A percentile compares a stretch with the other conserved stretches of the same genome.
These are phyloP conservation scores for Geotrichum citri-aurantii DNA, from an alignment of 1,139 yeast genomes.

Conservation along the genomic window DNA sequence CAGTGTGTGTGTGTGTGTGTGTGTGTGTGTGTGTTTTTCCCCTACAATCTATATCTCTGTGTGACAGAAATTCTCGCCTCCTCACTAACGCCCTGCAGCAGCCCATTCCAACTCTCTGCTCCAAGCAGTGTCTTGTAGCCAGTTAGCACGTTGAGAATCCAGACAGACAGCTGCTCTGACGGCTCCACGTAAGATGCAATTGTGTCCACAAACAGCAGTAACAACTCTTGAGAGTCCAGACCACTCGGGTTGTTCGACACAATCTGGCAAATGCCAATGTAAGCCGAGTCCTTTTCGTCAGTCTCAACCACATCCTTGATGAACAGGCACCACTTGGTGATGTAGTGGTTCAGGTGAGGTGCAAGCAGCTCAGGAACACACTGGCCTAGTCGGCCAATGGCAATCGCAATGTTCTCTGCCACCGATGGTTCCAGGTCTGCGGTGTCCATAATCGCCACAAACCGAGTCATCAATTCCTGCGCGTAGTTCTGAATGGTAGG, in stretches of 20 bases:
- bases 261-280: slow-evolving; percentile 66
- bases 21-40: too few relatives aligned
- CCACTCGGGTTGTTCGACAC: slow-evolving; percentile 63
- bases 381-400: slow-evolving; percentile 84
- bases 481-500: slow-evolving; percentile 44
- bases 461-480: slow-evolving; percentile 50
- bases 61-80: slow-evolving; percentile 4
- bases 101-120: slow-evolving; percentile 30
- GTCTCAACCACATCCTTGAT: slow-evolving; percentile 65
- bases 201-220: slow-evolving; percentile 56
- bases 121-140: slow-evolving; percentile 34
- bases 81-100: slow-evolving; percentile 14
- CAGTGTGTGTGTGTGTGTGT: neutral
- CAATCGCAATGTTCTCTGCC: slow-evolving; percentile 81
- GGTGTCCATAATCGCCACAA: slow-evolving; percentile 50
- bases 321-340: slow-evolving; percentile 60
- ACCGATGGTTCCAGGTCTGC: slow-evolving; percentile 52
- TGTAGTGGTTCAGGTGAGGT: slow-evolving; percentile 52
- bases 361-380: slow-evolving; percentile 56
- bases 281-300: slow-evolving; percentile 75
- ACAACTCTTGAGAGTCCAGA: slow-evolving; percentile 45
- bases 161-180: slow-evolving; percentile 33
- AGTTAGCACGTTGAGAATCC: slow-evolving; percentile 31
- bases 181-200: slow-evolving; percentile 54
- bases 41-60: slow-evolving; percentile 10